Evolutionary conservation across 225 moss, liverwort and hornwort genomes (phyloP), one percentile per base, ranked within the genome.

Genomic region (Rhytidiadelphus loreus): DNA sequence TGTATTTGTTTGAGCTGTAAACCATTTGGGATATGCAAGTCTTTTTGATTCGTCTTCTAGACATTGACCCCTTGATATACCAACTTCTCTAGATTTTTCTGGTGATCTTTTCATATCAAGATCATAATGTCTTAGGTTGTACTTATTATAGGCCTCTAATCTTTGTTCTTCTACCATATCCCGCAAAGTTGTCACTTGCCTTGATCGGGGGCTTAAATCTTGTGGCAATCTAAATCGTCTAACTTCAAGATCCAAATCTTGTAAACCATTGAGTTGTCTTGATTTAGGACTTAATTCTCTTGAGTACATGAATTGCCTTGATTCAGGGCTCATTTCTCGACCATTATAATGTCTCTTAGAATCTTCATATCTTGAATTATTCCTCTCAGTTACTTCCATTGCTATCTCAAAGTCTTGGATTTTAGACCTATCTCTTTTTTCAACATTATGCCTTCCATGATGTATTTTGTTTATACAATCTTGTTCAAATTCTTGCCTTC

Each of bases 21-120:
- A 93, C 93, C 93, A 93, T 61, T 90, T 91, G 35, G 93, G 91
- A 76, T 88, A 91, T 10, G 33, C 43, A 3, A 93, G 83, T 50
- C 9, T 1, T 9, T 88, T 88, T 24, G 68, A 58, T 29, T 93
- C 86, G 2, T 90, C 81, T 50, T 91, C 86, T 29, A 10, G 7
- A 88, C 37, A 93, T 66, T 84, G 83, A 64, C 16, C 53, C 16
- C 80, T 89, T 59, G 48, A 69, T 18, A 41, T 50, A 70, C 16
- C 37, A 91, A n/a, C 28, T 39, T 84, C 91, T 81, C 37, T 81
- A 50, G 19, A 52, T 41, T 39, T 79, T 59, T 86, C 52, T 23
- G 37, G 75, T 56, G 84, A 89, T 48, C 13, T 80, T 33, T 2
- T 84, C 23, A 81, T 61, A 62, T 77, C 84, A 77, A 80, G 75